phyloP scores from a whole-genome alignment of 805 yeast species.

The Candida loeiensis region DNA sequence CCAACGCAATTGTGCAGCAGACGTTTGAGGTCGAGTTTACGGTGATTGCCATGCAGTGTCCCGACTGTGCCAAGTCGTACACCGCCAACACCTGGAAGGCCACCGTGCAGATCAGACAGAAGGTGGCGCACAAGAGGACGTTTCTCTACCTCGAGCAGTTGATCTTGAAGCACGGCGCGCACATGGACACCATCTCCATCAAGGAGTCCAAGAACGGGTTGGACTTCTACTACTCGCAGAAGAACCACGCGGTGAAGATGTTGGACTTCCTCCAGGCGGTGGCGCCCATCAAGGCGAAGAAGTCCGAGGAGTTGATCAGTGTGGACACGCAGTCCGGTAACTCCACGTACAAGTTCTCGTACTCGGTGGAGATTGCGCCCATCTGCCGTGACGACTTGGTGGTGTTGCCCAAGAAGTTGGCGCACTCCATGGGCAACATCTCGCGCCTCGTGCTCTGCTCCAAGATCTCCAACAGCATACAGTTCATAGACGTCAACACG shows the following conservation, averaged over 20 bases:
- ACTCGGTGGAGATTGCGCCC: slow-evolving; percentile 91
- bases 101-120: slow-evolving; percentile 94
- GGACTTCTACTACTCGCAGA: slow-evolving; percentile 86
- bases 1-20: slow-evolving; percentile 89
- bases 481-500: slow-evolving; percentile 81
- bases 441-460: slow-evolving; percentile 81
- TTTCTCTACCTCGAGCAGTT: slow-evolving; percentile 93
- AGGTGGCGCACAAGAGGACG: slow-evolving; percentile 95
- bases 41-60: slow-evolving; percentile 94
- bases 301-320: slow-evolving; percentile 87
- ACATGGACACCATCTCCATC: slow-evolving; percentile 87
- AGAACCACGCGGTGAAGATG: slow-evolving; percentile 92
- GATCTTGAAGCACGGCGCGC: slow-evolving; percentile 89
- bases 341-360: slow-evolving; percentile 84
- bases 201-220: slow-evolving; percentile 92
- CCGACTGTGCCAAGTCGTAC: slow-evolving; percentile 96
- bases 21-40: slow-evolving; percentile 90
- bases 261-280: slow-evolving; percentile 82
- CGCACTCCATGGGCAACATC: slow-evolving; percentile 78
- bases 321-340: slow-evolving; percentile 90
- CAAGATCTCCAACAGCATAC: slow-evolving; percentile 76
- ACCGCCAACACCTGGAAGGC: slow-evolving; percentile 99
- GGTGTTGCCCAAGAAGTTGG: slow-evolving; percentile 82
- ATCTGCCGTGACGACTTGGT: slow-evolving; percentile 96
- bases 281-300: slow-evolving; percentile 77